Evolutionary conservation across 2,329 filamentous ascomycete genomes (phyloP), one percentile per base, ranked within the genome.

Genomic region (Paracamarosporium sp.): DNA sequence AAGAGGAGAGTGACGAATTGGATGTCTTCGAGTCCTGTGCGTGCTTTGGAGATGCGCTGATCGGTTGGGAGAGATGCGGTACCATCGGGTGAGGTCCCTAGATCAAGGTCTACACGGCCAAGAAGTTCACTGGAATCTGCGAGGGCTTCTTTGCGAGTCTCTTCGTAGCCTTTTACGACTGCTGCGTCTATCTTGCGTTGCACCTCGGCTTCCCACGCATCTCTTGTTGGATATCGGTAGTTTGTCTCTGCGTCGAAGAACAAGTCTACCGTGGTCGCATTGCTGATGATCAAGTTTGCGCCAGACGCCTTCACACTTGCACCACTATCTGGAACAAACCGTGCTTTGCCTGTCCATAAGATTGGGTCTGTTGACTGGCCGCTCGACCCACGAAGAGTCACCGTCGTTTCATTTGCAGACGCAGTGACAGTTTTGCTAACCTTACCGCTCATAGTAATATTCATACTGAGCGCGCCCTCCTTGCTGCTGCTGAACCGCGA

Each of bases 1-100:
- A 73, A 68, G 50, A 75, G 76, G 28, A 78, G 68, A 57, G 36
- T 65, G 50, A 55, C 75, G 13, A 62, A 35, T 22, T 57, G 35
- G 11, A 47, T 36, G 28, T 59, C 59, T 4, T n/a, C n/a, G n/a
- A n/a, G n/a, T n/a, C n/a, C n/a, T n/a, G n/a, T n/a, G n/a, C n/a
- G n/a, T n/a, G n/a, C n/a, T n/a, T n/a, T n/a, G n/a, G n/a, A n/a
- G n/a, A n/a, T n/a, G n/a, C n/a, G n/a, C n/a, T n/a, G n/a, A n/a
- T n/a, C n/a, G n/a, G n/a, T n/a, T n/a, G n/a, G n/a, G n/a, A n/a
- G n/a, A n/a, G n/a, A n/a, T n/a, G n/a, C n/a, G n/a, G n/a, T n/a
- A n/a, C n/a, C n/a, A n/a, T n/a, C n/a, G n/a, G 20, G 15, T 5
- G 55, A 57, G 8, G 31, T 31, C 4, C 55, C 55, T 7, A 57